A percentile compares a stretch with the other conserved stretches of the same genome.
These are phyloP conservation scores for Rhizopogon vulgaris DNA, from an alignment of 768 basidiomycete species.

Conservation along the genomic window DNA sequence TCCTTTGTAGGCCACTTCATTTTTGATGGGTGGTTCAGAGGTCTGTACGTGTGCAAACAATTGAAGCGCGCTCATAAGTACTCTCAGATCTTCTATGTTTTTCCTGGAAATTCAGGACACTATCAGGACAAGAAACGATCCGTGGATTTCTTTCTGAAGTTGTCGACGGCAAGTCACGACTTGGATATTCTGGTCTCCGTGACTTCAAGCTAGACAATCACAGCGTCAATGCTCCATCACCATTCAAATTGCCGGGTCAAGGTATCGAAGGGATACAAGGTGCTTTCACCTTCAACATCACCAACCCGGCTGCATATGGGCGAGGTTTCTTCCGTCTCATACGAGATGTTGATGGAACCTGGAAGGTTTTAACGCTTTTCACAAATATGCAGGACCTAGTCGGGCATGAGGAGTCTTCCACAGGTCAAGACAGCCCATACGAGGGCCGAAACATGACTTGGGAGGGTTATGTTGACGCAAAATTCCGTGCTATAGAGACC, in stretches of 20 bases:
- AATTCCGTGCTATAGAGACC: not conserved
- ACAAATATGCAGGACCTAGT: slow-evolving; percentile 53
- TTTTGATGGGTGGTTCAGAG: not conserved
- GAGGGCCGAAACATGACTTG: not conserved
- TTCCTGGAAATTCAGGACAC: not conserved
- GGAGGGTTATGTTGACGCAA: not conserved
- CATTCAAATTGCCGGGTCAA: slow-evolving; percentile 79
- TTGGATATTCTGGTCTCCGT: not conserved
- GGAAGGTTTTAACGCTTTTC: slow-evolving; percentile 52
- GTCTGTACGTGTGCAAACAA: not conserved
- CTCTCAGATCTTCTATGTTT: not conserved
- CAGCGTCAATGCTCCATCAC: slow-evolving; percentile 73
- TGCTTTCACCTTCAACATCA: slow-evolving; percentile 50
- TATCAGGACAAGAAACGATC: not conserved
- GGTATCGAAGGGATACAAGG: too few relatives aligned
- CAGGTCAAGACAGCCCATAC: slow-evolving; percentile 14
- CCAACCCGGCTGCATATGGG: slow-evolving; percentile 58
- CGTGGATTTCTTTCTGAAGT: not conserved
- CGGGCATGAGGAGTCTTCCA: slow-evolving; percentile 38
- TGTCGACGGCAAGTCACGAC: not conserved
- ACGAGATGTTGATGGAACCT: slow-evolving; percentile 34
- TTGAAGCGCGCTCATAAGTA: not conserved
- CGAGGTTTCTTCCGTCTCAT: not conserved
- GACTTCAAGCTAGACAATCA: slow-evolving; percentile 17
- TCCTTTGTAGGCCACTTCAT: not conserved